A percentile compares a stretch with the other conserved stretches of the same genome.
Conservation (phyloP, 495 filamentous ascomycete genomes). For the Xylaria curta region DNA sequence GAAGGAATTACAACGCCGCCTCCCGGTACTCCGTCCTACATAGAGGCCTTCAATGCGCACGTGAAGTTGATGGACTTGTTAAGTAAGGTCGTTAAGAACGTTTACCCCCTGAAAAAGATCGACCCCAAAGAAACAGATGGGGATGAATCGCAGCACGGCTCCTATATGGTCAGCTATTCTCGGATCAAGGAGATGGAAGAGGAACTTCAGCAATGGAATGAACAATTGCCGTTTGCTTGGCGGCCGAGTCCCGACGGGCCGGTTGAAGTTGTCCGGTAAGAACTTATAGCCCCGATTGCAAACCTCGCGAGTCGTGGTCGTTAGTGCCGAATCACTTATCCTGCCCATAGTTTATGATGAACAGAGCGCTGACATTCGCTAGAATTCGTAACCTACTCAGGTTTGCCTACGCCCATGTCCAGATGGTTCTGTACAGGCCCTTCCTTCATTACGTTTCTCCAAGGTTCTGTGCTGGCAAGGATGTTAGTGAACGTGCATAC, state of each 20-base stretch:
- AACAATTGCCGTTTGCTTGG: constrained; percentile 74
- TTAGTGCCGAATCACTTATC: not conserved
- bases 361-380: constrained; percentile 15
- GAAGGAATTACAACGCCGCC: constrained; percentile 77
- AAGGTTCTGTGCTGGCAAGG: constrained; percentile 65
- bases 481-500: constrained; percentile 85
- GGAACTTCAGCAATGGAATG: constrained; percentile 85
- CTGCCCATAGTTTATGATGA: not conserved
- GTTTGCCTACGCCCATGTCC: constrained; percentile 87
- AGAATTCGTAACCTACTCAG: constrained; percentile 87
- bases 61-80: constrained; percentile 77
- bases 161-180: constrained; percentile 86
- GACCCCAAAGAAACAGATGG: constrained; percentile 60
- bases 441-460: constrained; percentile 94
- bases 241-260: constrained; percentile 77
- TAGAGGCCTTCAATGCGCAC: constrained; percentile 86
- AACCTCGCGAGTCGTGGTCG: not conserved
- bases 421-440: constrained; percentile 93
- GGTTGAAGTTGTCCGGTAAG: constrained; percentile 77
- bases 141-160: constrained; percentile 45
- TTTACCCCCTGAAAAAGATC: constrained; percentile 85
- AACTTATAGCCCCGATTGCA: not conserved
- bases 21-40: constrained; percentile 73
- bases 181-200: constrained; percentile 89
- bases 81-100: constrained; percentile 82